Evolutionary conservation across 1,139 yeast genomes (phyloP).

Genomic region (Sugiyamaella grinbergsii): DNA sequence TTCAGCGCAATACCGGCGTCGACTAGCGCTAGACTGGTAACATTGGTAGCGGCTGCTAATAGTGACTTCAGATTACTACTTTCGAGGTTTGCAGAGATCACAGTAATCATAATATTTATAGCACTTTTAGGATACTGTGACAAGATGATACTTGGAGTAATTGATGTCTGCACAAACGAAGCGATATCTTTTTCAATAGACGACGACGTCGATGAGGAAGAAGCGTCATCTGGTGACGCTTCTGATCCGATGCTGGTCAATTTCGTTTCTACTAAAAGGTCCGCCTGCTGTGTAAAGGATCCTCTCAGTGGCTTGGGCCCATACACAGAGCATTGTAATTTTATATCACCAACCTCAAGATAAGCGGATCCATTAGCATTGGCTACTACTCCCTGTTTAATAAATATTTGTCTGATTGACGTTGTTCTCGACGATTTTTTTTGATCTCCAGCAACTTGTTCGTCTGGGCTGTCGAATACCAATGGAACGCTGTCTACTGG

Average conservation of each 20-base stretch:
- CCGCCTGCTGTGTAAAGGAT: conserved; percentile 68
- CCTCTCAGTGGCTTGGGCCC: conserved; percentile 91
- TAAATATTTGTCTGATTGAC: conserved; percentile 25
- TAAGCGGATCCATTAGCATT: conserved; percentile 86
- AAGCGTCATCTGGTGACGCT: conserved; percentile 37
- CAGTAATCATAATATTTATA: conserved; percentile 74
- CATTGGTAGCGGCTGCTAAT: conserved; percentile 51
- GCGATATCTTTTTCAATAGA: conserved; percentile 54
- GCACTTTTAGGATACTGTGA: conserved; percentile 86
- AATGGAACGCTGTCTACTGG: conserved; percentile 42
- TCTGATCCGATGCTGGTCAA: conserved; percentile 46
- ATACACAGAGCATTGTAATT: conserved; percentile 71
- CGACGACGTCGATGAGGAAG: conserved; percentile 28
- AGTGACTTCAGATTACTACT: conserved; percentile 42
- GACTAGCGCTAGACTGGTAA: conserved; percentile 71
- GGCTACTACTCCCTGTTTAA: conserved; percentile 61
- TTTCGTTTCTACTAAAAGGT: conserved; percentile 67
- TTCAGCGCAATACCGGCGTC: conserved; percentile 81
- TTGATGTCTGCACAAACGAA: conserved; percentile 58
- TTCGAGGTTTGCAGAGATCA: conserved; percentile 50
- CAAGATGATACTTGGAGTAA: conserved; percentile 63
- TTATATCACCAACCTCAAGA: conserved; percentile 64
- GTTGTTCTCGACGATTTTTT: conserved; percentile 3
- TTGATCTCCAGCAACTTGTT: conserved; percentile 1
- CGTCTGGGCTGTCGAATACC: not conserved